Conservation (phyloP, 2,329 filamentous ascomycete genomes). For the Alternaria triticina region DNA sequence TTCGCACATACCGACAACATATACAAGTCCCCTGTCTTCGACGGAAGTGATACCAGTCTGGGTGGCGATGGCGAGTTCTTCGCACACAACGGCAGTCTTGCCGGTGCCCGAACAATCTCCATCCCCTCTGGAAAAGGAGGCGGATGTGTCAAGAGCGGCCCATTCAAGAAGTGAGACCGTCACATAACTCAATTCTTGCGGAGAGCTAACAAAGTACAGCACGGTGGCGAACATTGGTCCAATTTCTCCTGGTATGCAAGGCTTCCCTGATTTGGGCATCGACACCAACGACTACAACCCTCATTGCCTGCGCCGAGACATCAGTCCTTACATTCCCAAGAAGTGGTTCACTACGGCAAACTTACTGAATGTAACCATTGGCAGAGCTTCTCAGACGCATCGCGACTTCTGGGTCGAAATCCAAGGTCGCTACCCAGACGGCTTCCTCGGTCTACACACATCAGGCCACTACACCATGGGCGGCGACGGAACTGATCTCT, state of each 20-base stretch:
- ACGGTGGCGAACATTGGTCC: constrained; percentile 4
- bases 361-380: constrained; percentile 5
- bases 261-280: constrained; percentile 1
- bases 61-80: constrained; percentile 8
- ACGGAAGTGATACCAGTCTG: constrained; percentile 4
- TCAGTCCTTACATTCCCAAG: constrained; percentile 2
- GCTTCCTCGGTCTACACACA: constrained; percentile 3
- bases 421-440: constrained; percentile 2
- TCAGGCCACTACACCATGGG: constrained; percentile 7
- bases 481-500: constrained; percentile 5
- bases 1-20: constrained; percentile 3
- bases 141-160: constrained; percentile 2
- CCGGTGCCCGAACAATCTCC: neutral
- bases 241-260: constrained; percentile 8
- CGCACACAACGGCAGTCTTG: constrained; percentile 5
- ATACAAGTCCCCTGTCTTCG: constrained; percentile 1
- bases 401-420: constrained; percentile 6
- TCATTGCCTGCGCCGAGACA: constrained; percentile 3
- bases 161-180: constrained; percentile 3
- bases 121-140: constrained; percentile 8
- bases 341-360: constrained; percentile 5
- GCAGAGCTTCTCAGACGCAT: neutral
- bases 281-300: constrained; percentile 1
- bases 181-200: neutral
- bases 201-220: neutral